phyloP scores from a whole-genome alignment of 2,329 filamentous ascomycete genomes.

The Orbilia javanica region DNA sequence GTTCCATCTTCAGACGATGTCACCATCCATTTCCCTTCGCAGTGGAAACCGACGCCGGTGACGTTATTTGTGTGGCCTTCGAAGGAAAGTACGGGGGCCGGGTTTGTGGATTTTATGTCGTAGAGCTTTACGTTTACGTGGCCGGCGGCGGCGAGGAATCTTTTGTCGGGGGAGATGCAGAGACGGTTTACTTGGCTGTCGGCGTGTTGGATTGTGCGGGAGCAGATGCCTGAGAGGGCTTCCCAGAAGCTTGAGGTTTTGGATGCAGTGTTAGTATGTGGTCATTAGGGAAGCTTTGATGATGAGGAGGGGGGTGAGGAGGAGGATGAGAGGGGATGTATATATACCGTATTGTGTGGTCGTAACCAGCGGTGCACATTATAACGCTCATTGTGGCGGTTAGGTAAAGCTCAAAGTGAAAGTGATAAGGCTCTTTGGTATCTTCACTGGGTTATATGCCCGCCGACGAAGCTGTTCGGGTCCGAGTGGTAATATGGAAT shows the following conservation, averaged over 20 bases:
- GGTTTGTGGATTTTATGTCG: slow-evolving; percentile 98
- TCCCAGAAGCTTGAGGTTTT: slow-evolving; percentile 86
- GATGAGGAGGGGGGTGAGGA: not conserved
- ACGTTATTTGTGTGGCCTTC: slow-evolving; percentile 97
- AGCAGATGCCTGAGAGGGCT: slow-evolving; percentile 96
- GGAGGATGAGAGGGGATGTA: slow-evolving; percentile 64
- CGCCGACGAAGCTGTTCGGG: not conserved
- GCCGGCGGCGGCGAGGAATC: slow-evolving; percentile 81
- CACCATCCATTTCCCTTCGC: slow-evolving; percentile 99
- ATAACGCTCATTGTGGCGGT: slow-evolving; percentile 62
- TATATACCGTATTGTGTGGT: slow-evolving; percentile 80
- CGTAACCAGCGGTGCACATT: slow-evolving; percentile 74
- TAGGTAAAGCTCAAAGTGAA: not conserved
- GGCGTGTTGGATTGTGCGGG: slow-evolving; percentile 95
- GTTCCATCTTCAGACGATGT: slow-evolving; percentile 96
- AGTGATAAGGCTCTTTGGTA: not conserved
- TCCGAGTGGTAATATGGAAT: not conserved
- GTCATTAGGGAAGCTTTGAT: slow-evolving; percentile 23
- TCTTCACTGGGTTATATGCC: not conserved
- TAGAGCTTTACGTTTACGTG: slow-evolving; percentile 94
- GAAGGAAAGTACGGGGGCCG: slow-evolving; percentile 90
- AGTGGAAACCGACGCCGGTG: slow-evolving; percentile 96
- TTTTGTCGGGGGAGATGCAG: slow-evolving; percentile 98
- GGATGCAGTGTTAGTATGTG: slow-evolving; percentile 25
- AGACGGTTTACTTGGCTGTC: slow-evolving; percentile 98